phyloP scores from a whole-genome alignment of 148 eudicot genomes.

The Arctostaphylos glauca region DNA sequence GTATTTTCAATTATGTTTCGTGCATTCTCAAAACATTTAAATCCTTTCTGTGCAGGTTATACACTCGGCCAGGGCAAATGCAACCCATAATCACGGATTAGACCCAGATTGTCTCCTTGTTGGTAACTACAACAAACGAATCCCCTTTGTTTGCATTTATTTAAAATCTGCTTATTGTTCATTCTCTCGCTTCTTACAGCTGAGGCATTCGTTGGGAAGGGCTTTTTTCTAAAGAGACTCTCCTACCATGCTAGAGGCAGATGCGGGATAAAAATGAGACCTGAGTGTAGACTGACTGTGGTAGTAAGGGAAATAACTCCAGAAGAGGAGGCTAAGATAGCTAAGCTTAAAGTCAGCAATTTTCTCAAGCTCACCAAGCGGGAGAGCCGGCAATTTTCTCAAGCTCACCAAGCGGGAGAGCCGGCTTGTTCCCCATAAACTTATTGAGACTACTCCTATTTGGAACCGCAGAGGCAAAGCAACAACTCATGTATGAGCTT shows the following conservation, averaged over 20 bases:
- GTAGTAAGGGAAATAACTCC: constrained; percentile 80
- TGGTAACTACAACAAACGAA: constrained; percentile 43
- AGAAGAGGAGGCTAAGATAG: constrained; percentile 80
- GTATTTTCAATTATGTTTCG: no score
- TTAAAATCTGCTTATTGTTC: background rate
- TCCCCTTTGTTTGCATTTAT: background rate
- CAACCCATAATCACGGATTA: constrained; percentile 83
- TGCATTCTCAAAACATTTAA: no score
- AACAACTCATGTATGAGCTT: constrained; percentile 21
- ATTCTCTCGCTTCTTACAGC: constrained; percentile 39
- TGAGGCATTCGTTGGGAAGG: constrained; percentile 92
- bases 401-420: constrained; percentile 65
- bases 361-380: constrained; percentile 71
- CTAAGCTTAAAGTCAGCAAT: constrained; percentile 68
- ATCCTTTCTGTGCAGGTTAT: constrained; percentile 60
- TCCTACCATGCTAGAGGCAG: constrained; percentile 67
- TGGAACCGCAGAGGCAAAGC: constrained; percentile 72
- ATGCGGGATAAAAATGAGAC: constrained; percentile 57
- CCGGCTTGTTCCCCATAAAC: constrained; percentile 74
- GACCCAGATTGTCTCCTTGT: constrained; percentile 82
- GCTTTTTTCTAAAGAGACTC: constrained; percentile 51
- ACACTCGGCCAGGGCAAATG: constrained; percentile 97
- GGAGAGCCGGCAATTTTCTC: no score
- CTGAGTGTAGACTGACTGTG: constrained; percentile 89
- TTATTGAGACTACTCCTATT: constrained; percentile 79